phyloP scores from a whole-genome alignment of 2,329 filamentous ascomycete species.

The Salinomyces thailandicus region DNA sequence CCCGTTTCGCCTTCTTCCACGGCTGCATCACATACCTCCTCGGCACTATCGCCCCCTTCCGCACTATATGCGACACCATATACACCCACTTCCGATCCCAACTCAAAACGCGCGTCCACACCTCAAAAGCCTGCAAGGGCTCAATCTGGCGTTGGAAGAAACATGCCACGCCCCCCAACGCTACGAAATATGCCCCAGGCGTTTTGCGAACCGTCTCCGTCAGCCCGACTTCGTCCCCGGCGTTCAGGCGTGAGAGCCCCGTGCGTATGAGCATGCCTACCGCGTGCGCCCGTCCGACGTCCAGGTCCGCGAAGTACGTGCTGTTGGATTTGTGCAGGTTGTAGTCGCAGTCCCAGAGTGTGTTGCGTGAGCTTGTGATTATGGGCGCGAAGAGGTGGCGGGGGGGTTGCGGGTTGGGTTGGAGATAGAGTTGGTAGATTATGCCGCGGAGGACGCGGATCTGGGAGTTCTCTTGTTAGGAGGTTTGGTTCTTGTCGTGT shows the following conservation, averaged over 20 bases:
- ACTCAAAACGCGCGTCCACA: conserved; percentile 37
- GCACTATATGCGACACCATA: conserved; percentile 38
- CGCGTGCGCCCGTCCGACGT: conserved; percentile 71
- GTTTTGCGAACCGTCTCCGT: conserved; percentile 18
- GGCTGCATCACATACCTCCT: conserved; percentile 36
- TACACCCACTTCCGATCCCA: conserved; percentile 45
- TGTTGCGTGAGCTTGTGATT: conserved; percentile 55
- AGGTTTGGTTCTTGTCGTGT: too few species aligned
- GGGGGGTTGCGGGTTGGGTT: conserved; percentile 35
- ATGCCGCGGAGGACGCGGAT: conserved; percentile 37
- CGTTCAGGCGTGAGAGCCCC: conserved; percentile 30
- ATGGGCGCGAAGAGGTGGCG: conserved; percentile 63
- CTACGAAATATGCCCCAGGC: conserved; percentile 29
- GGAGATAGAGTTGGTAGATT: conserved; percentile 37
- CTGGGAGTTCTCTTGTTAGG: too few species aligned
- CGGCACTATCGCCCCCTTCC: conserved; percentile 34
- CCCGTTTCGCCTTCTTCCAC: conserved; percentile 28
- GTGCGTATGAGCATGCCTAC: conserved; percentile 47
- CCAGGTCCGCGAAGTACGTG: conserved; percentile 81
- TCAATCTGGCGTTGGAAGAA: conserved; percentile 39
- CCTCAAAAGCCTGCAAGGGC: conserved; percentile 36
- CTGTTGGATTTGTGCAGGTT: conserved; percentile 75
- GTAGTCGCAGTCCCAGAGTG: conserved; percentile 72
- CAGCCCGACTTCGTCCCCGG: conserved; percentile 26
- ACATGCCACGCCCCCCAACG: conserved; percentile 38